phyloP scores from a whole-genome alignment of 2,329 filamentous ascomycete species.

The Verticillium nonalfalfae region DNA sequence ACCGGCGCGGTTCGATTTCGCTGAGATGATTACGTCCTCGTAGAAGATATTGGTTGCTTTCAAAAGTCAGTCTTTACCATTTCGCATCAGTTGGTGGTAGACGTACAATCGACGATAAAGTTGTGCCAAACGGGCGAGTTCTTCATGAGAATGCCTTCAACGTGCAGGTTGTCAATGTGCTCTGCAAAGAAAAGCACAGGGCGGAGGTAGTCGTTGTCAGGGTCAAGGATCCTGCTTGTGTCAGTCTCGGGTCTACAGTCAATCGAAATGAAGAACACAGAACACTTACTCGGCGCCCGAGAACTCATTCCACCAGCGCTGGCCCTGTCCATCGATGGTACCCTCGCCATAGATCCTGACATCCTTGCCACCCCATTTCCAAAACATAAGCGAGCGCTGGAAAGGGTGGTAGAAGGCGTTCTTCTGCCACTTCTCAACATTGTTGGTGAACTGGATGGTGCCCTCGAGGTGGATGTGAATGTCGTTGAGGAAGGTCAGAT shows the following conservation, averaged over 20 bases:
- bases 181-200: slow-evolving; percentile 57
- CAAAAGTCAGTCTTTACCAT: not conserved
- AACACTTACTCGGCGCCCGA: slow-evolving; percentile 26
- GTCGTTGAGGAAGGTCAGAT: slow-evolving; percentile 54
- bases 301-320: slow-evolving; percentile 36
- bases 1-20: slow-evolving; percentile 52
- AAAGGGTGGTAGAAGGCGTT: slow-evolving; percentile 33
- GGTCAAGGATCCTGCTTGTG: slow-evolving; percentile 33
- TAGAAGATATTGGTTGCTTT: slow-evolving; percentile 41
- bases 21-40: slow-evolving; percentile 47
- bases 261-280: not conserved
- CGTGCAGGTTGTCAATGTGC: slow-evolving; percentile 50
- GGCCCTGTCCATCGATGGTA: slow-evolving; percentile 48
- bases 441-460: slow-evolving; percentile 28
- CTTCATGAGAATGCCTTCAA: slow-evolving; percentile 52
- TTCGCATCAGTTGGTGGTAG: not conserved
- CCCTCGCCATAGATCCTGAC: slow-evolving; percentile 54
- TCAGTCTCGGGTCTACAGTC: not conserved
- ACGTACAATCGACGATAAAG: slow-evolving; percentile 47
- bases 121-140: slow-evolving; percentile 60
- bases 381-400: slow-evolving; percentile 52
- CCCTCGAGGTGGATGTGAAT: slow-evolving; percentile 47
- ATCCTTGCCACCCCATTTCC: slow-evolving; percentile 56
- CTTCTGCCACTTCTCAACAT: slow-evolving; percentile 35
- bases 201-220: slow-evolving; percentile 48